Percentiles rank a stretch among this genome's conserved stretches.
Evolutionary conservation across 139 green algal species (phyloP).

Genomic region (Auxenochlorella pyrenoidosa): DNA sequence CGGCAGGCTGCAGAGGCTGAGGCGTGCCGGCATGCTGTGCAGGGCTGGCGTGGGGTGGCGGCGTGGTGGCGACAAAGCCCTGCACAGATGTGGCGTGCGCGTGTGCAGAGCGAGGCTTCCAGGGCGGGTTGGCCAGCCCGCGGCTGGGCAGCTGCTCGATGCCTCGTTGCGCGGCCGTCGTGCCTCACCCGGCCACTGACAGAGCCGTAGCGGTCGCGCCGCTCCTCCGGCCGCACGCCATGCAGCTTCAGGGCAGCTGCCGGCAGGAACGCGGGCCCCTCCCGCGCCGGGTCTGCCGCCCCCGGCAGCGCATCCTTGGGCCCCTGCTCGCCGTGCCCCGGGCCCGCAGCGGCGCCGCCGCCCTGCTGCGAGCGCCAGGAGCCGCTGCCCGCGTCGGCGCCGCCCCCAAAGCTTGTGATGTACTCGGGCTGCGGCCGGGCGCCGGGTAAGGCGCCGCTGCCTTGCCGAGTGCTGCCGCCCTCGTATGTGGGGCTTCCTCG

Average conservation of each 20-base stretch:
- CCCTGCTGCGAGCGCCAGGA: neutral
- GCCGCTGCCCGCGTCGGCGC: neutral
- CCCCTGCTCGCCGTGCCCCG: neutral
- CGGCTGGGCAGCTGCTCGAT: too few relatives aligned
- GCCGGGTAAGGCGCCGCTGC: conserved; percentile 4
- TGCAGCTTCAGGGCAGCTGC: conserved; percentile 25
- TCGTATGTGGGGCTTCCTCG: conserved; percentile 19
- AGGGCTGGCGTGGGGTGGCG: too few relatives aligned
- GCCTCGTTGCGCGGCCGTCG: neutral
- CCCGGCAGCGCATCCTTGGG: conserved; percentile 27
- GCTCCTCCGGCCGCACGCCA: conserved; percentile 23
- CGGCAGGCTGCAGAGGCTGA: too few relatives aligned
- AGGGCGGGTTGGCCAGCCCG: too few relatives aligned
- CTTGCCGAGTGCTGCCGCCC: neutral
- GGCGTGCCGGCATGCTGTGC: too few relatives aligned
- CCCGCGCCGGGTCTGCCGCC: neutral
- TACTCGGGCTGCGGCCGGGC: conserved; percentile 32
- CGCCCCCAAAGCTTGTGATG: conserved; percentile 48
- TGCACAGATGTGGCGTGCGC: too few relatives aligned
- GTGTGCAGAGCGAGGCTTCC: too few relatives aligned
- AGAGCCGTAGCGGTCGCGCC: neutral
- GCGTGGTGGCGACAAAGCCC: too few relatives aligned
- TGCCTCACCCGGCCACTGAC: conserved; percentile 29
- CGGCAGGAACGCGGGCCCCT: conserved; percentile 29
- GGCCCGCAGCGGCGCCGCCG: neutral